Percentiles rank a stretch among this genome's conserved stretches.
Conservation (phyloP, 352 stramenopile species). For the Pythium grandisporangium region DNA sequence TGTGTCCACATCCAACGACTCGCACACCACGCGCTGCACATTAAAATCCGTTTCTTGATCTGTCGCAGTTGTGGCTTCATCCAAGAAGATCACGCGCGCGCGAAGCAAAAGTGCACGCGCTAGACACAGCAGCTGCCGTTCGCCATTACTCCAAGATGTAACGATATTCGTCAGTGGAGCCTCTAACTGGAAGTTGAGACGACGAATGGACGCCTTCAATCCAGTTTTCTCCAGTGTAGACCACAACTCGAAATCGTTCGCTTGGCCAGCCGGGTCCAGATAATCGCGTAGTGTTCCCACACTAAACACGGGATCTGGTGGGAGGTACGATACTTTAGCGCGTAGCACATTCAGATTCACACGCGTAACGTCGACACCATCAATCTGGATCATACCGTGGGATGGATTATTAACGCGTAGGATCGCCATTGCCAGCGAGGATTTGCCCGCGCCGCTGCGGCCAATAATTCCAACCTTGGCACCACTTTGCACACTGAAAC, state of each 20-base stretch:
- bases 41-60: constrained; percentile 61
- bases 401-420: constrained; percentile 76
- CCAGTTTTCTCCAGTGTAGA: constrained; percentile 62
- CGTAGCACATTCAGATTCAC: constrained; percentile 21
- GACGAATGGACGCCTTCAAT: constrained; percentile 31
- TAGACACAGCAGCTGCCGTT: constrained; percentile 93
- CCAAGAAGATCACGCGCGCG: constrained; percentile 88
- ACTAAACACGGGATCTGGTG: constrained; percentile 81
- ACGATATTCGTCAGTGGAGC: constrained; percentile 56
- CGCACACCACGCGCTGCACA: constrained; percentile 64
- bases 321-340: constrained; percentile 22
- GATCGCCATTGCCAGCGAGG: constrained; percentile 69
- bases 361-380: constrained; percentile 25
- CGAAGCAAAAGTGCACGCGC: constrained; percentile 85
- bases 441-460: constrained; percentile 80
- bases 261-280: constrained; percentile 78
- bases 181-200: constrained; percentile 19
- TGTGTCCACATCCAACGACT: constrained; percentile 78
- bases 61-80: constrained; percentile 90
- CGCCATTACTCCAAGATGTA: constrained; percentile 86
- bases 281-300: constrained; percentile 79
- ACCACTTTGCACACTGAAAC: constrained; percentile 28
- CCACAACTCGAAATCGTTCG: constrained; percentile 61
- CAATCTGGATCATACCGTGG: constrained; percentile 18
- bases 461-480: constrained; percentile 77